Evolutionary conservation across 495 filamentous ascomycete species (phyloP).

Genomic region (Friedmanniomyces endolithicus): DNA sequence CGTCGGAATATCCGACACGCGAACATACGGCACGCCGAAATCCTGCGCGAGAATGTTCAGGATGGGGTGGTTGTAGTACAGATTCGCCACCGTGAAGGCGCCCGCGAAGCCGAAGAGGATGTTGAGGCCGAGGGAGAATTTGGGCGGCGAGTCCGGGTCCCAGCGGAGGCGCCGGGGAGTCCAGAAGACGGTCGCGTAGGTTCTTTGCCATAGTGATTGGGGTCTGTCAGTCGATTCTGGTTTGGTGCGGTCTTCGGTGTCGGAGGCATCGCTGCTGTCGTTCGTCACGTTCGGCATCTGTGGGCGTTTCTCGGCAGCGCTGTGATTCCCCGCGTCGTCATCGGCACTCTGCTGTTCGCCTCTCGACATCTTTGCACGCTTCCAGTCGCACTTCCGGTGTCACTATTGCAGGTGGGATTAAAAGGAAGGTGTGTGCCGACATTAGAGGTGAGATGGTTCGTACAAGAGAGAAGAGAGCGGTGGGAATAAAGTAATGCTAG

Average conservation of each 20-base stretch:
- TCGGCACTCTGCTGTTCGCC: background rate
- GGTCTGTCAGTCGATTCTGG: background rate
- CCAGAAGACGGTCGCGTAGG: constrained; percentile 35
- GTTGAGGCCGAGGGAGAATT: constrained; percentile 48
- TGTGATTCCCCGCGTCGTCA: background rate
- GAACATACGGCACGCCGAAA: constrained; percentile 44
- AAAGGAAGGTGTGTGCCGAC: too few species aligned
- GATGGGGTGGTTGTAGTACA: constrained; percentile 63
- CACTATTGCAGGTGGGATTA: too few species aligned
- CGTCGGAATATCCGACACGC: constrained; percentile 49
- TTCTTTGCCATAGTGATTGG: constrained; percentile 20
- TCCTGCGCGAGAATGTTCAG: constrained; percentile 49
- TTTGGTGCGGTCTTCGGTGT: background rate
- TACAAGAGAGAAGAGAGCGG: background rate
- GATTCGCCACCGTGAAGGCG: constrained; percentile 52
- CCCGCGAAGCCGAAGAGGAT: constrained; percentile 44
- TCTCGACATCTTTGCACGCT: background rate
- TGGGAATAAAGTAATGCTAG: background rate
- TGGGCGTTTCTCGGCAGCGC: background rate
- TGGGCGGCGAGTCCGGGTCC: constrained; percentile 41
- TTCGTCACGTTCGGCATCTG: background rate
- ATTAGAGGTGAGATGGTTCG: too few species aligned
- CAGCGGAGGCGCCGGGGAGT: constrained; percentile 46
- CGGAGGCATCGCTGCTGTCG: constrained; percentile 1
- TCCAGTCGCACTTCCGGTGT: background rate